Percentiles rank a stretch among this genome's conserved stretches.
phyloP scores from a whole-genome alignment of 202 grass and related monocot genomes.

The Zizania palustris region DNA sequence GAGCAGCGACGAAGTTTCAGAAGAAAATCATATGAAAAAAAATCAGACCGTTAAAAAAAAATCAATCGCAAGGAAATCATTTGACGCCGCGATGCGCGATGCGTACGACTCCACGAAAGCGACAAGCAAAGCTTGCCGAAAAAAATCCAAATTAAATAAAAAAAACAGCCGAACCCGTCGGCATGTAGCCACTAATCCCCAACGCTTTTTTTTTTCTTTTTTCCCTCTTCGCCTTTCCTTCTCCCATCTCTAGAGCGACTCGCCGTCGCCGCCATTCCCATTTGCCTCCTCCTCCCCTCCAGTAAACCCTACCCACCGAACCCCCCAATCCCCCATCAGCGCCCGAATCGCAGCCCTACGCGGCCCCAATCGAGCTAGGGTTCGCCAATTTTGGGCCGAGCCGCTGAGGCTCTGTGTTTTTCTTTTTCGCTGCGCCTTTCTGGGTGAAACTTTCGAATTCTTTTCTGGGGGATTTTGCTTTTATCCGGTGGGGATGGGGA shows the following conservation, averaged over 20 bases:
- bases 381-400: not conserved
- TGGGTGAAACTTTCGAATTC: too few relatives aligned
- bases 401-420: too few relatives aligned
- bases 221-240: slow-evolving; percentile 39
- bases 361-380: too few relatives aligned
- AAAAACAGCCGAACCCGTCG: slow-evolving; percentile 20
- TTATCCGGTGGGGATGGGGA: not conserved
- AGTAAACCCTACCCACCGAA: slow-evolving; percentile 67
- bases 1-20: not conserved
- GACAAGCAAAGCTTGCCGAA: slow-evolving; percentile 28
- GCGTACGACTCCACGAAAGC: slow-evolving; percentile 3
- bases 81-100: slow-evolving; percentile 19
- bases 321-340: slow-evolving; percentile 1
- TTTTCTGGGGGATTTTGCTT: too few relatives aligned
- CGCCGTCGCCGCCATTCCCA: too few relatives aligned
- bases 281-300: not conserved
- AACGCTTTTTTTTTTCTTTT: slow-evolving; percentile 42
- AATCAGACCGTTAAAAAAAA: slow-evolving; percentile 34
- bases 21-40: not conserved
- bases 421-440: not conserved
- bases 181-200: slow-evolving; percentile 50
- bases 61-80: slow-evolving; percentile 21
- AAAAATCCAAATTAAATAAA: not conserved
- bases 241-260: too few relatives aligned
- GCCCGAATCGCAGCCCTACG: too few relatives aligned